These are phyloP conservation scores for Aciculoconidium aculeatum DNA, from an alignment of 805 yeast genomes.

Conservation along the genomic window DNA sequence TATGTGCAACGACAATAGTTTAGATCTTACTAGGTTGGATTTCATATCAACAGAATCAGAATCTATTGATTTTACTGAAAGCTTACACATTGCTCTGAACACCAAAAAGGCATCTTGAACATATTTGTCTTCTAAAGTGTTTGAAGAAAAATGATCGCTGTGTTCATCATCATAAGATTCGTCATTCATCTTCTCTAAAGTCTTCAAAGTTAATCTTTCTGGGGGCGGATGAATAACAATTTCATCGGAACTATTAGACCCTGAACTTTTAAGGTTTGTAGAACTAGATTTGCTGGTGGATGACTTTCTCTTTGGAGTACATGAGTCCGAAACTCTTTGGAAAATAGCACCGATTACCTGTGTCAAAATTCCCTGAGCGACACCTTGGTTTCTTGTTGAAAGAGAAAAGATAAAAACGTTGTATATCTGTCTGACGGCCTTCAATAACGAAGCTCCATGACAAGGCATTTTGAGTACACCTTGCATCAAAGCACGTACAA, in stretches of 20 bases:
- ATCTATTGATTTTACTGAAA: constrained; percentile 81
- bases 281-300: too few species aligned
- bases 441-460: constrained; percentile 83
- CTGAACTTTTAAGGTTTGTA: constrained; percentile 12
- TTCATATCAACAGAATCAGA: constrained; percentile 74
- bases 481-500: constrained; percentile 84
- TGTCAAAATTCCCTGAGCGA: constrained; percentile 91
- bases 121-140: constrained; percentile 58
- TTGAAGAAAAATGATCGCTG: constrained; percentile 38
- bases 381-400: constrained; percentile 78
- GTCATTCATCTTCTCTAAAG: constrained; percentile 50
- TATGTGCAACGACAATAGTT: constrained; percentile 79
- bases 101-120: constrained; percentile 90
- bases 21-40: constrained; percentile 89
- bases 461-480: constrained; percentile 80
- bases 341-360: constrained; percentile 85
- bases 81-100: constrained; percentile 91
- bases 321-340: constrained; percentile 49
- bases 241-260: constrained; percentile 10
- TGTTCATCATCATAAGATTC: constrained; percentile 46
- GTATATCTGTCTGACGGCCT: constrained; percentile 90
- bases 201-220: constrained; percentile 49
- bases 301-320: constrained; percentile 9
- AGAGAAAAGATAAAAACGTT: constrained; percentile 84
- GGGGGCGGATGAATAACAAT: constrained; percentile 8